Base-by-base conservation (phyloP, 2,329 filamentous ascomycete species). In the Diaporthe citriasiana region DNA sequence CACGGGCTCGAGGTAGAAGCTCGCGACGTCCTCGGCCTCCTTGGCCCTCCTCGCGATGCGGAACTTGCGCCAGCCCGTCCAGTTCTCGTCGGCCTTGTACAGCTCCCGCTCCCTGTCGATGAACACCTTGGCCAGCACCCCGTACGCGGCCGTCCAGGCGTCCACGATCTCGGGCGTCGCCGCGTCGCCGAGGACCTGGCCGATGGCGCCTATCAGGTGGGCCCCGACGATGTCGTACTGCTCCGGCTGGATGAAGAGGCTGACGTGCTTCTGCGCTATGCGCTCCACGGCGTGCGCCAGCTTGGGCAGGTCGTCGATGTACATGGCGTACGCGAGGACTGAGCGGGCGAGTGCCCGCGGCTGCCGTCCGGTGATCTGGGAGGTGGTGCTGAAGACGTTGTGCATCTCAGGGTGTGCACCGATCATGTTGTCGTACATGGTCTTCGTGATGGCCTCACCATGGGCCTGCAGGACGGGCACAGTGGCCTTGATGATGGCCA, bases 251-350 rank as follows among this genome's bases (percentile, higher is more conserved):
- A 95, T 89, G 79, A 89, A 90, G n/a, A 95, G 87, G 1, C 90
- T 93, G 33, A 88, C 92, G 79, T 95, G 93, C 84, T 95, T 95
- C 79, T 95, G 90, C 73, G 91, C 92, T 77, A 96, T 95, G 78
- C 92, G 89, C 81, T 94, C 91, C 19, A 90, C 85, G 45, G 84
- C 84, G 42, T 88, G 86, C 17, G 81, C 81, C 6, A 95, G 86
- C 27, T 85, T 88, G 60, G 87, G 88, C 0, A 94, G 87, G 79
- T 94, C 88, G 81, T 94, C 92, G 79, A 95, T 93, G 82, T 94
- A 87, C 45, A 87, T 84, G 65, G 94, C 93, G 79, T 95, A 95
- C 71, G 92, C 92, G 77, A 93, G 89, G 9, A 96, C 88, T 1
- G 93, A 87, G 53, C 85, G 87, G 15, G 93, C 93, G 9, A 95